These are phyloP conservation scores for Phellopilus nigrolimitatus DNA, from an alignment of 1,284 basidiomycete genomes.

Conservation along the genomic window DNA sequence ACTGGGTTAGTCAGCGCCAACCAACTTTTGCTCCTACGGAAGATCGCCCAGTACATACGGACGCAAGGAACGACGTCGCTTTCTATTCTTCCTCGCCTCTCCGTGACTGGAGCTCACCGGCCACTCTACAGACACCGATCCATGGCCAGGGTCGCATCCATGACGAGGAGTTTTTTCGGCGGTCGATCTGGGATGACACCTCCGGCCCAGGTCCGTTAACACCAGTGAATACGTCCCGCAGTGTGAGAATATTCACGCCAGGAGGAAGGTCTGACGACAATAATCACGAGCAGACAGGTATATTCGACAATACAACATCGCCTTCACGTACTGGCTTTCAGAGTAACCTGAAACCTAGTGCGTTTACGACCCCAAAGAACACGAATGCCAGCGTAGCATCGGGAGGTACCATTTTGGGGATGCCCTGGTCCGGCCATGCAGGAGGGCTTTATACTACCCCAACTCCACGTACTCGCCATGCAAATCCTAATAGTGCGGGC, in stretches of 20 bases:
- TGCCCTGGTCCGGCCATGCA: conserved; percentile 12
- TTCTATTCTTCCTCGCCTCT: conserved; percentile 18
- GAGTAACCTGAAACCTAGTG: neutral
- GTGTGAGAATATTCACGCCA: conserved; percentile 33
- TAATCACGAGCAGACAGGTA: neutral
- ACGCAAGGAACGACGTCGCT: conserved; percentile 10
- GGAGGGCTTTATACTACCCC: conserved; percentile 13
- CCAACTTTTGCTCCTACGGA: conserved; percentile 19
- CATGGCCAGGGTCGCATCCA: conserved; percentile 24
- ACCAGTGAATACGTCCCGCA: conserved; percentile 39
- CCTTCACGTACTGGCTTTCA: conserved; percentile 7
- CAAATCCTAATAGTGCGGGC: neutral
- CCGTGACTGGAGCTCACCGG: too few species aligned
- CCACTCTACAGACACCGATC: conserved; percentile 42
- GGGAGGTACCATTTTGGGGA: conserved; percentile 1
- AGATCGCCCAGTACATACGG: conserved; percentile 8
- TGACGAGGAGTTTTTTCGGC: conserved; percentile 17
- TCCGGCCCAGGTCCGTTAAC: conserved; percentile 43
- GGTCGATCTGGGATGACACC: conserved; percentile 43
- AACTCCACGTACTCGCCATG: neutral
- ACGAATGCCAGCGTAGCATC: neutral
- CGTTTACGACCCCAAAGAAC: conserved; percentile 15
- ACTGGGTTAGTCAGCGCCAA: conserved; percentile 12
- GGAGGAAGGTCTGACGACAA: conserved; percentile 1
- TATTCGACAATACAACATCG: conserved; percentile 5